Percentiles rank a stretch among this genome's conserved stretches.
Evolutionary conservation across 495 filamentous ascomycete genomes (phyloP).

Genomic region (Penicillium arizonense): DNA sequence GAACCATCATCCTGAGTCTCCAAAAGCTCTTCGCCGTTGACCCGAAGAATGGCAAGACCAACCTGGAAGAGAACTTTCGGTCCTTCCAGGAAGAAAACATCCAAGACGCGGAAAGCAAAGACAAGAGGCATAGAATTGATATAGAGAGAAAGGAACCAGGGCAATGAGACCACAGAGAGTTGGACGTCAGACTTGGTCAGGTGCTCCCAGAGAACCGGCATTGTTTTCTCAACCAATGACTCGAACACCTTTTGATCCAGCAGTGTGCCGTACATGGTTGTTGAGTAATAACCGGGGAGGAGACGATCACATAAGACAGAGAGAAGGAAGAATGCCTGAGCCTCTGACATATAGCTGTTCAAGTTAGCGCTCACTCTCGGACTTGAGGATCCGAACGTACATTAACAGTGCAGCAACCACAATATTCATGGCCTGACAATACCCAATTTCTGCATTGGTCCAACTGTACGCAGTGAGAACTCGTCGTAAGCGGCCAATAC

Average conservation of each 20-base stretch:
- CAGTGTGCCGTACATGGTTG: conserved; percentile 97
- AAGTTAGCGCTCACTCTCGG: conserved; percentile 17
- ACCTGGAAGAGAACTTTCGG: conserved; percentile 97
- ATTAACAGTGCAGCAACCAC: conserved; percentile 94
- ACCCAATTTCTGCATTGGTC: conserved; percentile 91
- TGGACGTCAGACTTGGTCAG: conserved; percentile 93
- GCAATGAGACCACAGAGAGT: conserved; percentile 95
- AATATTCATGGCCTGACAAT: conserved; percentile 99
- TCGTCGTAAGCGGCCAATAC: conserved; percentile 82
- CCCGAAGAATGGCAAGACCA: conserved; percentile 90
- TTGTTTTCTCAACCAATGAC: conserved; percentile 94
- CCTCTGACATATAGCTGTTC: conserved; percentile 86
- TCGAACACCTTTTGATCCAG: conserved; percentile 97
- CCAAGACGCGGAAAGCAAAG: conserved; percentile 92
- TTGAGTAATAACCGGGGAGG: conserved; percentile 94
- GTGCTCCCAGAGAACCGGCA: conserved; percentile 98
- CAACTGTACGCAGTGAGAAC: conserved; percentile 97
- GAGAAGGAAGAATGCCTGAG: conserved; percentile 92
- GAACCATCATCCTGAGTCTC: conserved; percentile 94
- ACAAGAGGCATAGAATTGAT: conserved; percentile 99
- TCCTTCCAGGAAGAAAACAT: conserved; percentile 97
- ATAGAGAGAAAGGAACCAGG: conserved; percentile 97
- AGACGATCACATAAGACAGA: conserved; percentile 90
- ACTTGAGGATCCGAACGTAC: conserved; percentile 34
- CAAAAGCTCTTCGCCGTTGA: conserved; percentile 96